Conservation (phyloP, 1,139 yeast species). For the Pichia sp. region DNA sequence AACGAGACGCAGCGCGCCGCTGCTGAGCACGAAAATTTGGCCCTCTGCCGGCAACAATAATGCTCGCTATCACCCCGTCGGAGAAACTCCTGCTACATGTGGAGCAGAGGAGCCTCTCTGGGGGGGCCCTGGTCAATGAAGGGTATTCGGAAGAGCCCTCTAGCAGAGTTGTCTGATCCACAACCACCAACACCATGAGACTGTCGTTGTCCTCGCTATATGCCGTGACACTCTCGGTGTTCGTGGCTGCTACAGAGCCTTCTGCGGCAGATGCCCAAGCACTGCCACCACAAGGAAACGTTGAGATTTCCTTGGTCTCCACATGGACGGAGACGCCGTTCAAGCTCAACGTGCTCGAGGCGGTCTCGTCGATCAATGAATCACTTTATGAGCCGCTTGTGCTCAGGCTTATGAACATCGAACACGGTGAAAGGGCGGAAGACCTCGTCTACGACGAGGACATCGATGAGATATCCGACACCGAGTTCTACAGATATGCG, state of each 20-base stretch:
- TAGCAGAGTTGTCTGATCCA: not conserved
- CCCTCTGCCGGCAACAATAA: no score
- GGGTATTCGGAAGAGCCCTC: not conserved
- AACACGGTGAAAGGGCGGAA: conserved; percentile 27
- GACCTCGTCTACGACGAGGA: conserved; percentile 30
- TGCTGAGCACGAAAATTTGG: not conserved
- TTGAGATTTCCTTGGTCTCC: conserved; percentile 27
- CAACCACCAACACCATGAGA: not conserved
- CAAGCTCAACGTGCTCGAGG: conserved; percentile 28
- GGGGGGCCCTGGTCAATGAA: not conserved
- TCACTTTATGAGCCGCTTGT: conserved; percentile 47
- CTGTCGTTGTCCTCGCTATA: not conserved
- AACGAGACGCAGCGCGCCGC: not conserved
- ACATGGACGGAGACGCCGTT: conserved; percentile 32
- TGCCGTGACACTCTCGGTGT: not conserved
- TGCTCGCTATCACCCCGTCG: not conserved
- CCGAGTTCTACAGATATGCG: conserved; percentile 38
- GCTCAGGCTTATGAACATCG: conserved; percentile 35
- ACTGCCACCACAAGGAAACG: conserved; percentile 11
- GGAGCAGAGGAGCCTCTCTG: not conserved
- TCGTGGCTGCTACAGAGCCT: not conserved
- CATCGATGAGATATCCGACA: conserved; percentile 34
- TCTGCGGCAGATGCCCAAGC: not conserved
- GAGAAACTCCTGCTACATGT: not conserved
- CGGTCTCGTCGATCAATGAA: conserved; percentile 25